A percentile compares a stretch with the other conserved stretches of the same genome.
Evolutionary conservation across 495 filamentous ascomycete genomes (phyloP).

Genomic region (Aspergillus ellipticus): DNA sequence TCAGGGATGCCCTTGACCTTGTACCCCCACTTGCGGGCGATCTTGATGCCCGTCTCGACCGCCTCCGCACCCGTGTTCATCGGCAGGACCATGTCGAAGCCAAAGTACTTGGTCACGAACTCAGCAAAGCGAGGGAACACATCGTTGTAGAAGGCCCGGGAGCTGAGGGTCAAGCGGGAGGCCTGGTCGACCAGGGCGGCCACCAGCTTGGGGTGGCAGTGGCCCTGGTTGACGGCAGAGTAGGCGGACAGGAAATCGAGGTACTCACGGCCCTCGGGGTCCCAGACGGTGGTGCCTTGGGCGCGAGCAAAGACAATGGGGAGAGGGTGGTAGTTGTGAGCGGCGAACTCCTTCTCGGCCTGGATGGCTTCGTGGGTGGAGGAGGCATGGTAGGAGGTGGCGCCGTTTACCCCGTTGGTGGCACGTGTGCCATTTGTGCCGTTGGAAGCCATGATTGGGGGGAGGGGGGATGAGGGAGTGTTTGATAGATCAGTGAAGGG

Average conservation of each 20-base stretch:
- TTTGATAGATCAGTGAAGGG: conserved; percentile 1
- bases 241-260: conserved; percentile 98
- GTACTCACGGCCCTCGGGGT: conserved; percentile 95
- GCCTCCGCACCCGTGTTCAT: conserved; percentile 99
- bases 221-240: conserved; percentile 96
- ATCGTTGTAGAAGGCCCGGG: conserved; percentile 97
- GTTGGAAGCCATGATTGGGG: conserved; percentile 38
- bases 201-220: conserved; percentile 95
- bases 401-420: conserved; percentile 31
- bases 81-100: conserved; percentile 97
- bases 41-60: conserved; percentile 97
- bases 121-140: conserved; percentile 96
- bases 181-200: conserved; percentile 89
- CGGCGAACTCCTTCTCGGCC: conserved; percentile 78
- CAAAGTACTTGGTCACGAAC: conserved; percentile 83
- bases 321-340: conserved; percentile 98
- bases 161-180: conserved; percentile 84
- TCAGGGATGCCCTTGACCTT: conserved; percentile 88
- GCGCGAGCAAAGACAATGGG: conserved; percentile 86
- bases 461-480: background rate
- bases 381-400: conserved; percentile 67
- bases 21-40: conserved; percentile 98
- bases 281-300: conserved; percentile 85
- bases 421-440: conserved; percentile 23
- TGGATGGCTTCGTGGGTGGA: conserved; percentile 77